A percentile compares a stretch with the other conserved stretches of the same genome.
phyloP scores from a whole-genome alignment of 768 basidiomycete species.

The Lactarius tabidus region DNA sequence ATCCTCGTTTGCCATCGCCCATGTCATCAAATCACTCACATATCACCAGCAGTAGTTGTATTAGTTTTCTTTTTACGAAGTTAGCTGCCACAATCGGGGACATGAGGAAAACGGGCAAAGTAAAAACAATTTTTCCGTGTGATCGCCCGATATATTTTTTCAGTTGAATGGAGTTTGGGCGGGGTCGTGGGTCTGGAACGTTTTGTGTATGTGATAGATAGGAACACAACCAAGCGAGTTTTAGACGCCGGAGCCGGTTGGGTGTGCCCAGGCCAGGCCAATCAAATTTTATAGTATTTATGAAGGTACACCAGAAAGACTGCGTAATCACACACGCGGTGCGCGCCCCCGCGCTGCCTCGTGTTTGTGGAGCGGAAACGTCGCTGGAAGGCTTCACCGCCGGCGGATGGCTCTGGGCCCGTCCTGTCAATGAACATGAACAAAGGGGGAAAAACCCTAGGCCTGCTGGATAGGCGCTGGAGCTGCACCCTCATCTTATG shows the following conservation, averaged over 20 bases:
- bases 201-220: background rate
- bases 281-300: too few species aligned
- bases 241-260: background rate
- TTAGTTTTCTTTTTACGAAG: background rate
- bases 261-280: too few species aligned
- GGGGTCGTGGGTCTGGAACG: background rate
- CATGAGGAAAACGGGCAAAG: background rate
- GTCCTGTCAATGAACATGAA: too few species aligned
- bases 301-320: background rate
- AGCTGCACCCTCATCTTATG: too few species aligned
- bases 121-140: conserved; percentile 2
- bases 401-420: conserved; percentile 11
- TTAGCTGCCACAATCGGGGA: background rate
- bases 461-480: too few species aligned
- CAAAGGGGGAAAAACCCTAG: background rate
- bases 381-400: conserved; percentile 16
- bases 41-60: conserved; percentile 17
- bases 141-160: conserved; percentile 3
- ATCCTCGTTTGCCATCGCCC: conserved; percentile 2
- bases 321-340: too few species aligned
- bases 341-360: conserved; percentile 5
- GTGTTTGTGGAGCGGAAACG: conserved; percentile 24
- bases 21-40: conserved; percentile 20
- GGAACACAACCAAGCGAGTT: background rate
- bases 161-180: background rate